Conservation (phyloP, 192 early-diverging fungal genomes). For the Coemansia sp. region DNA sequence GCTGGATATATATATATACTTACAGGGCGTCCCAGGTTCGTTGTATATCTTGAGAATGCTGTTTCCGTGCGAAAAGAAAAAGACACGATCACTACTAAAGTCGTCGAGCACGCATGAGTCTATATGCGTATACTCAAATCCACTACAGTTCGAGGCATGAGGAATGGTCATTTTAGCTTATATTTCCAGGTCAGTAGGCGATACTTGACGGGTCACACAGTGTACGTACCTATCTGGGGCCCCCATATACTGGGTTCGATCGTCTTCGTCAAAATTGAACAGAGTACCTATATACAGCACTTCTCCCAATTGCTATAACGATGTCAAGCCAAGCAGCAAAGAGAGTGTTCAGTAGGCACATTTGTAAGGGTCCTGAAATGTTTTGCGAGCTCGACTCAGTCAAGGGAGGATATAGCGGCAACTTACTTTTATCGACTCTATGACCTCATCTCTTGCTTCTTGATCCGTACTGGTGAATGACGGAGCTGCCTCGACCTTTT, state of each 20-base stretch:
- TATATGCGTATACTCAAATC: constrained; percentile 18
- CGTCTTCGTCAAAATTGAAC: constrained; percentile 37
- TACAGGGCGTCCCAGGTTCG: constrained; percentile 28
- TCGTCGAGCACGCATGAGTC: constrained; percentile 16
- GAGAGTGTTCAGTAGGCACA: background rate
- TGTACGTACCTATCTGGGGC: constrained; percentile 8
- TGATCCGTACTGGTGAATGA: background rate
- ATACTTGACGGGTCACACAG: background rate
- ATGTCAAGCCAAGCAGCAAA: background rate
- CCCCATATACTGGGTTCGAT: background rate
- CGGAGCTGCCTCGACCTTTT: background rate
- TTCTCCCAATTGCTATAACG: constrained; percentile 47
- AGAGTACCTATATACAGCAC: constrained; percentile 36
- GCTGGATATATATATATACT: background rate
- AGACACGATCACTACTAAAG: constrained; percentile 21
- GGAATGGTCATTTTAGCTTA: background rate
- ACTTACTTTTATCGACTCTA: constrained; percentile 38
- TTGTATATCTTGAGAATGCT: constrained; percentile 33
- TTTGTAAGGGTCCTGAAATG: background rate
- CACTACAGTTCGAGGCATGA: constrained; percentile 5
- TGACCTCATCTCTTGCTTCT: background rate
- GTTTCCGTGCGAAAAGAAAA: constrained; percentile 44
- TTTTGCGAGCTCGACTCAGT: background rate
- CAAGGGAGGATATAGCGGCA: background rate
- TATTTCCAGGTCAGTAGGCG: background rate